Conservation (phyloP, 192 early-diverging fungal species). For the Umbelopsis vinacea region DNA sequence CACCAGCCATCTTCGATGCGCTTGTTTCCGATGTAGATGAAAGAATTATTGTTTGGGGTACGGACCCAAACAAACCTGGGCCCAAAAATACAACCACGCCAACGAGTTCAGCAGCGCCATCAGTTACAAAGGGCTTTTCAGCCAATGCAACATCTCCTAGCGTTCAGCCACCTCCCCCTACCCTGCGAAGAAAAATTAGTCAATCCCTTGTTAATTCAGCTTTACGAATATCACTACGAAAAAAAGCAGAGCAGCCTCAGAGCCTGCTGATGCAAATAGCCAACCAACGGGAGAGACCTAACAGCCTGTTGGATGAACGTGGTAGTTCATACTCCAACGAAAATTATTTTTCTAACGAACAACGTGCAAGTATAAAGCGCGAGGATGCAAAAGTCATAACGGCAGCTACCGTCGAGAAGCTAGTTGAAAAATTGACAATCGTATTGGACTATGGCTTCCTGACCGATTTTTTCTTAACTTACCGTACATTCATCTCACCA, state of each 20-base stretch:
- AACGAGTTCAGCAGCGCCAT: background rate
- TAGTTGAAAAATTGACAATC: slow-evolving; percentile 59
- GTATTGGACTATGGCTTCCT: slow-evolving; percentile 62
- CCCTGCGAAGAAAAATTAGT: slow-evolving; percentile 1
- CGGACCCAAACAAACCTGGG: slow-evolving; percentile 33
- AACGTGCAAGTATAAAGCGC: background rate
- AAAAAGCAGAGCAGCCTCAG: background rate
- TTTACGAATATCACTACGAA: background rate
- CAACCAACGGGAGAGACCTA: background rate
- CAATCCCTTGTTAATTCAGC: background rate
- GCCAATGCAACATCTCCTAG: background rate
- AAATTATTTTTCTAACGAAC: no score
- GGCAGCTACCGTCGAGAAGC: slow-evolving; percentile 61
- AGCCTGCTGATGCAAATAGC: background rate
- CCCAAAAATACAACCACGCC: background rate
- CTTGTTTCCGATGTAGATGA: slow-evolving; percentile 35
- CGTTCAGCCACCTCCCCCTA: background rate
- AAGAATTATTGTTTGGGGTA: slow-evolving; percentile 42
- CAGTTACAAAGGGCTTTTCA: background rate
- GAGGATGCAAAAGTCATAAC: slow-evolving; percentile 27
- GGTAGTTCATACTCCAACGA: background rate
- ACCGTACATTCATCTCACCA: slow-evolving; percentile 60
- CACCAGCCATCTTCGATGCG: slow-evolving; percentile 37
- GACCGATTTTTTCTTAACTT: slow-evolving; percentile 67
- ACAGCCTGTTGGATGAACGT: background rate